Base-by-base conservation (phyloP, 2,329 filamentous ascomycete genomes). In the Cyanodermella asteris region DNA sequence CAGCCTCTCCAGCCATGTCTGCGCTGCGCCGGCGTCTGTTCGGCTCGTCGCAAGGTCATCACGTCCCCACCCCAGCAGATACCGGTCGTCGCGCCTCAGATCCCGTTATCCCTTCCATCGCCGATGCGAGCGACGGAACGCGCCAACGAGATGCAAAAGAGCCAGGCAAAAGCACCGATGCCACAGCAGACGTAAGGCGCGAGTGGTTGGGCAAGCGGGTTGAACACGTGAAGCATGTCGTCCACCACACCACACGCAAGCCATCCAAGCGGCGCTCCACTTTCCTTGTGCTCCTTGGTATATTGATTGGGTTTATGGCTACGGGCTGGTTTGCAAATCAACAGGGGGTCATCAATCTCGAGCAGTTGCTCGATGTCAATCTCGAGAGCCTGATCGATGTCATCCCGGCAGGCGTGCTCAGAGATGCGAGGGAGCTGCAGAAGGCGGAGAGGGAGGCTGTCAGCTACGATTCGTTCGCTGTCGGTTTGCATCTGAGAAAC, bases 391-490 rank as follows among this genome's bases (percentile, higher is more conserved):
- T 94, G 29, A 59, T 91, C 28, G 87, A 94, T 47, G 80, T 76
- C 1, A 60, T 97, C 18, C 87, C 87, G 0, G 76, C 78, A 3
- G 75, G 76, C 5, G 66, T 97, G 34, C 59, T 93, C 16, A 72
- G 64, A 39, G 87, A 94, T 49, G 77, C 84, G 42, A 72, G 69
- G 37, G 77, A 91, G 41, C 57, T 94, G 37, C 47, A 75, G 72
- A 76, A 78, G 55, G 72, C 74, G 39, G 82, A 94, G 50, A 72
- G 78, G 36, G 80, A 90, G 37, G 66, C 78, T 21, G 72, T 91
- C 34, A 75, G 74, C 40, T 91, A 91, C 50, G 87, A 97, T 53
- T 77, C 82, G 5, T 97, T 97, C 43, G 68, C 81, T 1, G 76
- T 94, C 23, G 90, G 87, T 5, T 53, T 87, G 16, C 76, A 90